Percentiles rank a stretch among this genome's conserved stretches.
Conservation (phyloP, 345 rosid genomes). For the Salix udensis region DNA sequence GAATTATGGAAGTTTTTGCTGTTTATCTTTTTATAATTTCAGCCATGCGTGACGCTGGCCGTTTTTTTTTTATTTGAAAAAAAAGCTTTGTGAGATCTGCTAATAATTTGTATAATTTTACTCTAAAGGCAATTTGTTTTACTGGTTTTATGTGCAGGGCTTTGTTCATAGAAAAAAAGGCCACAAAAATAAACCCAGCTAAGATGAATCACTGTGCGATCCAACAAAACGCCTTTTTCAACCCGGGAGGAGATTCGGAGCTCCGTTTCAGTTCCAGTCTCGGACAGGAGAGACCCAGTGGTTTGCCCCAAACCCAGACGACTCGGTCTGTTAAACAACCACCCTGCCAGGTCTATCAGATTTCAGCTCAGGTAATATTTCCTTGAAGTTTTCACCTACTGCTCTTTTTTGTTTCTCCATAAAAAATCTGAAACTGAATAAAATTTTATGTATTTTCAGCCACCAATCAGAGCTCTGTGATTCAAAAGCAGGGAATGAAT, state of each 20-base stretch:
- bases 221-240: slow-evolving; percentile 45
- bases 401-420: neutral
- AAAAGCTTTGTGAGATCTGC: slow-evolving; percentile 1
- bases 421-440: neutral
- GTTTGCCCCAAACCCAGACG: slow-evolving; percentile 83
- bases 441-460: slow-evolving; percentile 36
- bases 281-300: slow-evolving; percentile 45
- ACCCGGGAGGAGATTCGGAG: slow-evolving; percentile 51
- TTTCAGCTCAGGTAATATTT: slow-evolving; percentile 50
- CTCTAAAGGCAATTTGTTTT: neutral
- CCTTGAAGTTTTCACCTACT: neutral
- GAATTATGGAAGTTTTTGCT: neutral
- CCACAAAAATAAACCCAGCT: neutral
- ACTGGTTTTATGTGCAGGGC: neutral
- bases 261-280: slow-evolving; percentile 27
- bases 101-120: neutral
- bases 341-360: slow-evolving; percentile 47
- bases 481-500: slow-evolving; percentile 54
- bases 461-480: slow-evolving; percentile 63
- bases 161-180: neutral
- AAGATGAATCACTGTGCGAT: slow-evolving; percentile 65
- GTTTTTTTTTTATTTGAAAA: neutral
- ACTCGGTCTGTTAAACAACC: slow-evolving; percentile 40
- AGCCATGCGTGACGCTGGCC: slow-evolving; percentile 1
- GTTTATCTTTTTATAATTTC: too few species aligned